A percentile compares a stretch with the other conserved stretches of the same genome.
These are phyloP conservation scores for Leccinum olivaceopallidum DNA, from an alignment of 768 basidiomycete species.

Conservation along the genomic window DNA sequence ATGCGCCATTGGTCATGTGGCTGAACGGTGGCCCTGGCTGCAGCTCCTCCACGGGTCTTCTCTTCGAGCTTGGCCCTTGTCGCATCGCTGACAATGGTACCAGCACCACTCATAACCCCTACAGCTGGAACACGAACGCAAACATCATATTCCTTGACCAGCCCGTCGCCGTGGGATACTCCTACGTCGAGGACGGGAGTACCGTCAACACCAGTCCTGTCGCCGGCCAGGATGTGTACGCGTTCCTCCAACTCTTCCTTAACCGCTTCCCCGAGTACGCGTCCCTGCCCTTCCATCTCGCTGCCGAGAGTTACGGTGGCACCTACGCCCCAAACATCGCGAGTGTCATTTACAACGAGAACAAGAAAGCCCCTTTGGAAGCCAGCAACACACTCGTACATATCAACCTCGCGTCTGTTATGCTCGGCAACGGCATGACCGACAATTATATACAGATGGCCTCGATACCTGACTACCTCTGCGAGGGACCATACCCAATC, in stretches of 20 bases:
- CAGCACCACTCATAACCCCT: slow-evolving; percentile 69
- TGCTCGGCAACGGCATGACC: slow-evolving; percentile 88
- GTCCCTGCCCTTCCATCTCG: slow-evolving; percentile 70
- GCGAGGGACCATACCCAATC: slow-evolving; percentile 80
- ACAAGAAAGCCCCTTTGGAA: slow-evolving; percentile 53
- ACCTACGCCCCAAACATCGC: slow-evolving; percentile 88
- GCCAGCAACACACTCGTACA: slow-evolving; percentile 44
- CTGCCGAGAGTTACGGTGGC: slow-evolving; percentile 79
- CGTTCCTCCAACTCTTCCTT: slow-evolving; percentile 81
- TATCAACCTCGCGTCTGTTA: slow-evolving; percentile 80
- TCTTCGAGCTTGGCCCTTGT: slow-evolving; percentile 95
- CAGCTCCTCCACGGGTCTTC: slow-evolving; percentile 77
- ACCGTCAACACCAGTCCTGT: slow-evolving; percentile 78
- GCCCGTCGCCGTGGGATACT: slow-evolving; percentile 89
- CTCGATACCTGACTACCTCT: slow-evolving; percentile 79
- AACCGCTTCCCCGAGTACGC: slow-evolving; percentile 75
- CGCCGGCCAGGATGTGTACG: slow-evolving; percentile 89
- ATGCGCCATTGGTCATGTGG: slow-evolving; percentile 88
- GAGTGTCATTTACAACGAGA: slow-evolving; percentile 75
- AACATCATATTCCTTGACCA: slow-evolving; percentile 65
- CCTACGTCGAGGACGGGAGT: slow-evolving; percentile 75
- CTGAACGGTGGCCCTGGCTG: slow-evolving; percentile 80
- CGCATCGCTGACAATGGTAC: slow-evolving; percentile 64
- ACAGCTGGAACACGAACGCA: slow-evolving; percentile 82
- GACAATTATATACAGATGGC: slow-evolving; percentile 83